A percentile compares a stretch with the other conserved stretches of the same genome.
Conservation (phyloP, 495 filamentous ascomycete species). For the Penicillium longicatenatum region DNA sequence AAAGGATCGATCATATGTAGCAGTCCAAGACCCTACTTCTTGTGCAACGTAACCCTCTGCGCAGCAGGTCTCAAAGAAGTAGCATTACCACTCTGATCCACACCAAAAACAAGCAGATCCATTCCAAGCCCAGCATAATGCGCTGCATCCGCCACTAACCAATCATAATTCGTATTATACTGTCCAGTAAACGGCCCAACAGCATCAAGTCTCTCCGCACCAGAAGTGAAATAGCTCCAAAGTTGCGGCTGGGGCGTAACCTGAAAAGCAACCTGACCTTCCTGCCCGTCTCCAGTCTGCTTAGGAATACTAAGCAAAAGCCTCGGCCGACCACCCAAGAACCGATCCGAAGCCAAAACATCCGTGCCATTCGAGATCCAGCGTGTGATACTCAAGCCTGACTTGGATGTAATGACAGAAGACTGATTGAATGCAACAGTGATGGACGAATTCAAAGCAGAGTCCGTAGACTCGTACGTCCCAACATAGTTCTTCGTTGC, state of each 20-base stretch:
- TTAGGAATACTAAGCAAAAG: conserved; percentile 3
- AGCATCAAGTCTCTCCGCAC: not conserved
- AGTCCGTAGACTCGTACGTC: conserved; percentile 31
- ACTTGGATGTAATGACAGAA: conserved; percentile 24
- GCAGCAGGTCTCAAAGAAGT: not conserved
- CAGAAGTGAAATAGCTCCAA: not conserved
- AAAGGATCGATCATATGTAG: not conserved
- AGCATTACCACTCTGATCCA: not conserved
- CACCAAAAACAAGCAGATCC: conserved; percentile 5
- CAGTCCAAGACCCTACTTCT: not conserved
- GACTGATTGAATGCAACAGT: conserved; percentile 31
- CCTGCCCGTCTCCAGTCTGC: not conserved
- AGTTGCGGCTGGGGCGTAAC: not conserved
- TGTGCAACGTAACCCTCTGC: not conserved
- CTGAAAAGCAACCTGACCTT: conserved; percentile 3
- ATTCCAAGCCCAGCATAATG: conserved; percentile 1
- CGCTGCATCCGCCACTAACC: not conserved
- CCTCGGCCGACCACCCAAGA: not conserved
- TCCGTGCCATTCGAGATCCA: conserved; percentile 56
- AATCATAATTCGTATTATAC: conserved; percentile 7
- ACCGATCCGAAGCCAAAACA: not conserved
- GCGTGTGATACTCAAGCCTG: conserved; percentile 44
- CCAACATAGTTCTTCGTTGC: conserved; percentile 34
- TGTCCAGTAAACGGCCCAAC: conserved; percentile 6
- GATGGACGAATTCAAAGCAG: conserved; percentile 38